phyloP scores from a whole-genome alignment of 2,329 filamentous ascomycete genomes.

The Thelonectria olida region DNA sequence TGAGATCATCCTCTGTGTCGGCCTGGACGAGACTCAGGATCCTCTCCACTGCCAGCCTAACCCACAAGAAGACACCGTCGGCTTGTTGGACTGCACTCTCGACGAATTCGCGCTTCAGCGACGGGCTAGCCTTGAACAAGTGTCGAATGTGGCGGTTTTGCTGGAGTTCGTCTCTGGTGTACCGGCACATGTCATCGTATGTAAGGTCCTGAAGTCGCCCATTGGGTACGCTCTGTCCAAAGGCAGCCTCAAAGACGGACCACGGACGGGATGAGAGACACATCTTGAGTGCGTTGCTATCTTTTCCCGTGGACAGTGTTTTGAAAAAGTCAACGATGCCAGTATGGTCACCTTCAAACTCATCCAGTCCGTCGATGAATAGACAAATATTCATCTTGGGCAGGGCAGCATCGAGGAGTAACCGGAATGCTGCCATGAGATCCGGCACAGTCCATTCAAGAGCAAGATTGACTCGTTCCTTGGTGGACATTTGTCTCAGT shows the following conservation, averaged over 20 bases:
- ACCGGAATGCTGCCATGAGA: conserved; percentile 38
- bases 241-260: conserved; percentile 39
- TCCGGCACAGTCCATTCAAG: conserved; percentile 44
- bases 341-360: conserved; percentile 44
- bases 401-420: conserved; percentile 33
- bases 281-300: conserved; percentile 38
- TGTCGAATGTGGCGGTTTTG: conserved; percentile 22
- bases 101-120: conserved; percentile 13
- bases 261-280: conserved; percentile 47
- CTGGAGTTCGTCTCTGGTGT: conserved; percentile 34
- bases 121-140: conserved; percentile 21
- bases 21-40: conserved; percentile 32
- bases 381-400: conserved; percentile 37
- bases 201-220: conserved; percentile 41
- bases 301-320: conserved; percentile 25
- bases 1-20: conserved; percentile 10
- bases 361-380: conserved; percentile 47
- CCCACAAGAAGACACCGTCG: conserved; percentile 48
- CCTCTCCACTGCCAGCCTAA: conserved; percentile 42
- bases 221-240: conserved; percentile 37
- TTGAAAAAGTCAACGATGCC: conserved; percentile 42
- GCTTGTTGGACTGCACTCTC: conserved; percentile 34
- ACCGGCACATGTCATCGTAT: conserved; percentile 38
- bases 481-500: conserved; percentile 40
- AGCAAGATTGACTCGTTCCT: conserved; percentile 41